A percentile compares a stretch with the other conserved stretches of the same genome.
phyloP scores from a whole-genome alignment of 805 yeast species.

The Limtongia smithiae region DNA sequence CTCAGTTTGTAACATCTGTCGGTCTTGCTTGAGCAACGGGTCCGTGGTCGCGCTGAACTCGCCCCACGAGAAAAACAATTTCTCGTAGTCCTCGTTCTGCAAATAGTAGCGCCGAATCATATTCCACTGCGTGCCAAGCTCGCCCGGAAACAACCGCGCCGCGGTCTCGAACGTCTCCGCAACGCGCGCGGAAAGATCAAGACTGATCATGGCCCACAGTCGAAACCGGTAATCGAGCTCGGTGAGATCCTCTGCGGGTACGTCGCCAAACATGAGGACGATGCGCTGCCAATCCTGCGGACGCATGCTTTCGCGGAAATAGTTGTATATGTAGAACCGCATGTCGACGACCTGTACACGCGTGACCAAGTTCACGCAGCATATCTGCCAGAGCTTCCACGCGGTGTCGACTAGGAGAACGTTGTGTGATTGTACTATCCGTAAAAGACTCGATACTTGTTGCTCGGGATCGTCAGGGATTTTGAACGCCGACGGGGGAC shows the following conservation, averaged over 20 bases:
- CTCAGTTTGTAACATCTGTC: background rate
- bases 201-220: constrained; percentile 22
- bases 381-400: constrained; percentile 19
- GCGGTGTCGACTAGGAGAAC: constrained; percentile 8
- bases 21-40: constrained; percentile 5
- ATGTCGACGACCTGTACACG: constrained; percentile 2
- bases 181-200: constrained; percentile 8
- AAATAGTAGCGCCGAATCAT: constrained; percentile 10
- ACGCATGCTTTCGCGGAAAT: constrained; percentile 11
- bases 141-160: background rate
- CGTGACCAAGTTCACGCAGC: constrained; percentile 1
- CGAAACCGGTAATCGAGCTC: constrained; percentile 22
- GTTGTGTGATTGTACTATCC: constrained; percentile 11
- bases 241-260: constrained; percentile 6
- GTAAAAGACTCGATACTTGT: constrained; percentile 4
- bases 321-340: constrained; percentile 19
- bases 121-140: constrained; percentile 15
- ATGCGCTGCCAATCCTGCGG: constrained; percentile 24
- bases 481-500: background rate
- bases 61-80: constrained; percentile 10
- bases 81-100: constrained; percentile 6
- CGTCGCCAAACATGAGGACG: constrained; percentile 16
- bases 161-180: constrained; percentile 8
- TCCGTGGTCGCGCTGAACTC: constrained; percentile 2
- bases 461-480: constrained; percentile 17